These are phyloP conservation scores for Phyllosticta citribraziliensis DNA, from an alignment of 2,329 filamentous ascomycete genomes.

Conservation along the genomic window DNA sequence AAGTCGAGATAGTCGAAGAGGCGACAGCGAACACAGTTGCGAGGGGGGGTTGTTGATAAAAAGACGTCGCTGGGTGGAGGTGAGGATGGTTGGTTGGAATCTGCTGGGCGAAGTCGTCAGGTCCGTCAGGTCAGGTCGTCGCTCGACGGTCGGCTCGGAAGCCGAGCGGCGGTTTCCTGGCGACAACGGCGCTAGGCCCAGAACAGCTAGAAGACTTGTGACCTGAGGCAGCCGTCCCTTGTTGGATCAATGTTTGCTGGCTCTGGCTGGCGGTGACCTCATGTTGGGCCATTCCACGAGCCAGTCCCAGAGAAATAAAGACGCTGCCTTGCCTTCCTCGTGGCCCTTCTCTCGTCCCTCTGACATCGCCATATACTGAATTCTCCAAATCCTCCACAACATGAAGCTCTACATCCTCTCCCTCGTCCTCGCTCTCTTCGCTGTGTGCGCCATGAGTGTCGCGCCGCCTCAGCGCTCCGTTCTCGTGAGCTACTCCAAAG, in stretches of 20 bases:
- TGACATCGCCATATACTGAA: neutral
- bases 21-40: neutral
- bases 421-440: conserved; percentile 48
- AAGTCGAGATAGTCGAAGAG: neutral
- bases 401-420: conserved; percentile 59
- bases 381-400: conserved; percentile 14
- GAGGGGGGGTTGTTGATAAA: neutral
- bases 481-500: conserved; percentile 66
- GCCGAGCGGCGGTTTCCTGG: conserved; percentile 2
- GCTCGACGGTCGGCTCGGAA: neutral
- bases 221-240: neutral
- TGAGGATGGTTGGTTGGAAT: too few species aligned
- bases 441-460: conserved; percentile 52
- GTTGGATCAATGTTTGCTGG: neutral
- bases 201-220: neutral
- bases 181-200: neutral
- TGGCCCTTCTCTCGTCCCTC: neutral
- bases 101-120: too few species aligned
- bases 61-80: neutral
- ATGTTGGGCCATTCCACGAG: neutral
- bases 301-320: neutral
- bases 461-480: conserved; percentile 53
- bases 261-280: neutral
- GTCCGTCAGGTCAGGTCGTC: neutral
- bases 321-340: neutral